phyloP scores from a whole-genome alignment of 164 flowering plant species.

The Annona squamosa region DNA sequence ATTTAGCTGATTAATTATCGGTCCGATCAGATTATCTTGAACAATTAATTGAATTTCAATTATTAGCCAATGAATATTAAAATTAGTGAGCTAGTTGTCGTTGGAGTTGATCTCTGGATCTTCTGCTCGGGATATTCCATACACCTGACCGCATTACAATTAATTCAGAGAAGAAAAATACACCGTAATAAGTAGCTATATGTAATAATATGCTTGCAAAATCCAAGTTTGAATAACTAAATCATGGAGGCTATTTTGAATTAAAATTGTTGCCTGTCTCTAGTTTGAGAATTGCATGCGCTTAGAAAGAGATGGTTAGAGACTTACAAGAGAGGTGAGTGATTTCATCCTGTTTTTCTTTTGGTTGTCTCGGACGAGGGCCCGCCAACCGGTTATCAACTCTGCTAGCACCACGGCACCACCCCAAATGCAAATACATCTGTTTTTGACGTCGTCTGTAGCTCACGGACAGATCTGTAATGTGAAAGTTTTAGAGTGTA shows the following conservation, averaged over 20 bases:
- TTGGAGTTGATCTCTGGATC: slow-evolving; percentile 24
- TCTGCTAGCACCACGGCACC: slow-evolving; percentile 71
- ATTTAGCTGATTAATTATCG: too few relatives aligned
- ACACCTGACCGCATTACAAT: slow-evolving; percentile 26
- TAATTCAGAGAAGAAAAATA: not conserved
- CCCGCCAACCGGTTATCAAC: slow-evolving; percentile 64
- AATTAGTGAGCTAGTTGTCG: too few relatives aligned
- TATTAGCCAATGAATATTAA: too few relatives aligned
- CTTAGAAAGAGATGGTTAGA: not conserved
- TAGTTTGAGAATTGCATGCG: not conserved
- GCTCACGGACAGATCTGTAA: slow-evolving; percentile 67
- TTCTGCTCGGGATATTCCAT: slow-evolving; percentile 34
- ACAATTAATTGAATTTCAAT: too few relatives aligned
- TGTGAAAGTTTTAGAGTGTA: not conserved
- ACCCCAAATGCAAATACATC: slow-evolving; percentile 80
- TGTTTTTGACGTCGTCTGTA: slow-evolving; percentile 56
- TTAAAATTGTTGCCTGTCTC: too few relatives aligned
- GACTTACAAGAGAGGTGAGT: slow-evolving; percentile 54
- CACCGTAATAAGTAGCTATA: too few relatives aligned
- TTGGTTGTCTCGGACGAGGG: slow-evolving; percentile 45
- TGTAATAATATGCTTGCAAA: too few relatives aligned
- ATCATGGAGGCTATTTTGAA: too few relatives aligned
- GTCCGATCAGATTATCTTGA: too few relatives aligned
- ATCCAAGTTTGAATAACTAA: too few relatives aligned
- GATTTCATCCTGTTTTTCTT: slow-evolving; percentile 60